Evolutionary conservation across 2,329 filamentous ascomycete genomes (phyloP), one percentile per base, ranked within the genome.

Genomic region (Apiospora pterosperma): DNA sequence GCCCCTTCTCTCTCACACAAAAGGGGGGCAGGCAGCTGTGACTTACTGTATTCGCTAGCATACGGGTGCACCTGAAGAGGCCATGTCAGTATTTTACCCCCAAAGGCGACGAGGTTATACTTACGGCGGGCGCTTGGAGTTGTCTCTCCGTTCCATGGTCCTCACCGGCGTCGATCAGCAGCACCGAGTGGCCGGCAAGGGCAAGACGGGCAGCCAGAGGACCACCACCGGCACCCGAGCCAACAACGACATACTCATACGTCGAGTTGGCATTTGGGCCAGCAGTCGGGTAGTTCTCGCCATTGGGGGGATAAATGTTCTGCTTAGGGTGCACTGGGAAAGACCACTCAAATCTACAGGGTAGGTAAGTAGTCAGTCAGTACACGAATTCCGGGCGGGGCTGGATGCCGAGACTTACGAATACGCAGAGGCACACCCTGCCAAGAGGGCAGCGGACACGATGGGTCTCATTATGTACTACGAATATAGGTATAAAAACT

Each of bases 241-340:
- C 87, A 38, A 90, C 84, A 11, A 90, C 80, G 41, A 90, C 79
- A 76, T 88, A 90, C 66, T 90, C 87, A 70, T 90, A 90, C 21
- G 71, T 69, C 59, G 63, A 65, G 63, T 64, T 63, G 38, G 59
- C 60, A 21, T 59, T 38, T 28, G 64, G 64, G 36, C 41, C 61
- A 3, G 38, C 21, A 36, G 28, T 28, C 16, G 60, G 39, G 38
- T 34, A 42, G 39, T 42, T 62, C n/a, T 42, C 19, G 60, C 60
- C 60, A 12, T 48, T 62, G 60, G 60, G 60, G 34, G 36, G 36
- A 23, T 39, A 41, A 23, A 61, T 61, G 36, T 61, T 31, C 59
- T 61, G 59, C 59, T 61, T 31, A 5, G 59, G 59, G 59, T 39
- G 59, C 4, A 25, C 28, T 12, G 59, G 59, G 59, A n/a, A 61